Conservation (phyloP, 805 yeast species). For the Clavispora asparagi region DNA sequence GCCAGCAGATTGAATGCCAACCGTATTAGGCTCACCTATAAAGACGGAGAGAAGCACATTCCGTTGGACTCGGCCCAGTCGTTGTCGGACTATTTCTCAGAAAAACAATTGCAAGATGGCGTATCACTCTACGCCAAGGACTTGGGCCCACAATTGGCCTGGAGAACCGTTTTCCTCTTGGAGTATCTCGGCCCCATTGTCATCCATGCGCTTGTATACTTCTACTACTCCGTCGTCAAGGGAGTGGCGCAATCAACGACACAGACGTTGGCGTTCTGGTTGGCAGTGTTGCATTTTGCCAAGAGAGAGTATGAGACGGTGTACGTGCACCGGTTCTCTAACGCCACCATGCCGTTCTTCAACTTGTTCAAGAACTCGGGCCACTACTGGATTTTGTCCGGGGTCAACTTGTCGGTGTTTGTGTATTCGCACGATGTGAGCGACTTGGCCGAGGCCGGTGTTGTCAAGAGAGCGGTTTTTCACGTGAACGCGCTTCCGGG, state of each 20-base stretch:
- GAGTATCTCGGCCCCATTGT: slow-evolving; percentile 90
- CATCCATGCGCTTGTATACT: slow-evolving; percentile 68
- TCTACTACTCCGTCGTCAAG: slow-evolving; percentile 9
- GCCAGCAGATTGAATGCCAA: slow-evolving; percentile 34
- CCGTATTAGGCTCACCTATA: slow-evolving; percentile 24
- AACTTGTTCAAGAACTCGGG: slow-evolving; percentile 83
- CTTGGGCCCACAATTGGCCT: slow-evolving; percentile 86
- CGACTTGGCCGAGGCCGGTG: slow-evolving; percentile 10
- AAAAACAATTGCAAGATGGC: slow-evolving; percentile 38
- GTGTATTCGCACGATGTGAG: slow-evolving; percentile 29
- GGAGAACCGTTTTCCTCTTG: slow-evolving; percentile 84
- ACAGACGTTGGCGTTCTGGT: slow-evolving; percentile 48
- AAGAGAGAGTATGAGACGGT: slow-evolving; percentile 89
- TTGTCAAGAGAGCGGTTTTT: slow-evolving; percentile 30
- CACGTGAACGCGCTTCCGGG: slow-evolving; percentile 40
- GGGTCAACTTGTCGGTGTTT: slow-evolving; percentile 50
- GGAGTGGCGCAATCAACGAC: slow-evolving; percentile 32
- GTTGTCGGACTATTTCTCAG: slow-evolving; percentile 26
- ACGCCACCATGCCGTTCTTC: slow-evolving; percentile 87
- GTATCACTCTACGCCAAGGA: slow-evolving; percentile 67
- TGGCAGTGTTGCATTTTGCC: slow-evolving; percentile 69
- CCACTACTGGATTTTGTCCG: slow-evolving; percentile 93
- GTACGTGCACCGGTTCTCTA: slow-evolving; percentile 78
- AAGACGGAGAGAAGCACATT: slow-evolving; percentile 26
- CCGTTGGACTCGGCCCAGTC: slow-evolving; percentile 43